These are phyloP conservation scores for Trypanosoma theileri DNA, from an alignment of 208 protist species.

Conservation along the genomic window DNA sequence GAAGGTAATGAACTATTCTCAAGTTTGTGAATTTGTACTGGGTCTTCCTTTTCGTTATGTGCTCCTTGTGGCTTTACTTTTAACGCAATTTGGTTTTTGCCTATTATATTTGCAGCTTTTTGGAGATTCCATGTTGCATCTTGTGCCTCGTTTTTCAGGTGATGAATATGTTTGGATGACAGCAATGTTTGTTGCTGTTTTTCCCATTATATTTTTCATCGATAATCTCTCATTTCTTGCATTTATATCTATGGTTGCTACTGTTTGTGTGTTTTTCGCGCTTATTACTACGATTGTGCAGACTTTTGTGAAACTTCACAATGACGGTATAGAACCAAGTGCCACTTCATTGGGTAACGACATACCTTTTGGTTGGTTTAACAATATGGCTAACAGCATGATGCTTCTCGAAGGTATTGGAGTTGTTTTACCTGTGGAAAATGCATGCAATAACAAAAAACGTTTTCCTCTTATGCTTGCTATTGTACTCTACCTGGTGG, in stretches of 20 bases:
- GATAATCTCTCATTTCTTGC: constrained; percentile 23
- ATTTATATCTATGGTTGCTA: constrained; percentile 20
- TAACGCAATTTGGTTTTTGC: constrained; percentile 46
- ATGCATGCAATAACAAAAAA: constrained; percentile 28
- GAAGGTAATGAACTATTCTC: constrained; percentile 22
- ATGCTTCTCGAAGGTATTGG: constrained; percentile 38
- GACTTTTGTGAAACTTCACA: constrained; percentile 19
- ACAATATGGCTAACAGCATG: constrained; percentile 36
- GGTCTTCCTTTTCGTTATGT: constrained; percentile 22
- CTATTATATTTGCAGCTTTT: constrained; percentile 33
- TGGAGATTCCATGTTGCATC: constrained; percentile 17
- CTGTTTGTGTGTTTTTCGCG: constrained; percentile 21
- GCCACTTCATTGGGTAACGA: constrained; percentile 9
- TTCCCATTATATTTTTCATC: constrained; percentile 24
- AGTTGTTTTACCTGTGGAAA: constrained; percentile 35
- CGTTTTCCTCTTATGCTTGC: constrained; percentile 25
- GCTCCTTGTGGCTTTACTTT: constrained; percentile 27
- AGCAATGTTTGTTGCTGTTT: constrained; percentile 25
- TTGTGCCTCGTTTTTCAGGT: constrained; percentile 22
- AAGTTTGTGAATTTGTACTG: constrained; percentile 28
- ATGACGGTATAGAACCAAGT: constrained; percentile 6
- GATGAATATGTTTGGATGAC: constrained; percentile 26
- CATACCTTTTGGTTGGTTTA: constrained; percentile 28
- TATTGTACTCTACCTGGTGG: constrained; percentile 23
- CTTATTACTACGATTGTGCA: constrained; percentile 16